A percentile compares a stretch with the other conserved stretches of the same genome.
These are phyloP conservation scores for Trichoderma oligosporum DNA, from an alignment of 2,329 filamentous ascomycete species.

Conservation along the genomic window DNA sequence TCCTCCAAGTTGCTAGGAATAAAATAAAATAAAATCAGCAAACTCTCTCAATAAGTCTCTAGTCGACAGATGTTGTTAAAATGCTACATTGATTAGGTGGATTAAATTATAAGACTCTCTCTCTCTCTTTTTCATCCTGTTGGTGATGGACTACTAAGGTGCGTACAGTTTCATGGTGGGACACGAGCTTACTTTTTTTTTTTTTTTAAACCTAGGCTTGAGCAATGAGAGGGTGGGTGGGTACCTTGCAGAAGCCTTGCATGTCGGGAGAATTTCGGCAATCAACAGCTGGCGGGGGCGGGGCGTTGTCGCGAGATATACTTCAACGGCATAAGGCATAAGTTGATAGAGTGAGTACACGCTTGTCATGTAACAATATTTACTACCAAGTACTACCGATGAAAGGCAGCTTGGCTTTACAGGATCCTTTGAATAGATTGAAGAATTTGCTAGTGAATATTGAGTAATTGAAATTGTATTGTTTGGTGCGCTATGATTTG, in stretches of 20 bases:
- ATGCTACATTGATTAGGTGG: conserved; percentile 7
- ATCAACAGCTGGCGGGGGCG: conserved; percentile 2
- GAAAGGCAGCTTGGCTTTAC: too few relatives aligned
- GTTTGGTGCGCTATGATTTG: conserved; percentile 3
- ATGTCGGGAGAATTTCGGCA: conserved; percentile 19
- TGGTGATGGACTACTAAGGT: background rate
- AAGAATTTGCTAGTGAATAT: background rate
- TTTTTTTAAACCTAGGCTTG: background rate
- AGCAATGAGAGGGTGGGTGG: background rate
- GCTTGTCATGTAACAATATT: background rate
- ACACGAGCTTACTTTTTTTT: conserved; percentile 17
- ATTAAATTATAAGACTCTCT: background rate
- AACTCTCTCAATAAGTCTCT: conserved; percentile 1
- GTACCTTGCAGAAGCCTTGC: conserved; percentile 7
- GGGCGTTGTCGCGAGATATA: too few relatives aligned
- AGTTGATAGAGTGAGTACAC: too few relatives aligned
- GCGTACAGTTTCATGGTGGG: conserved; percentile 10
- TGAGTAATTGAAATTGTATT: background rate
- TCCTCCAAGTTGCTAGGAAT: background rate
- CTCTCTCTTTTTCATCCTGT: background rate
- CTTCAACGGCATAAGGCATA: too few relatives aligned
- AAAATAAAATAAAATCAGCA: too few relatives aligned
- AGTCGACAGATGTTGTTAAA: background rate
- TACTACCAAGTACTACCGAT: background rate
- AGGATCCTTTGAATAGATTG: background rate